Conservation (phyloP, 2,329 filamentous ascomycete genomes). For the Elsinoe perseae region DNA sequence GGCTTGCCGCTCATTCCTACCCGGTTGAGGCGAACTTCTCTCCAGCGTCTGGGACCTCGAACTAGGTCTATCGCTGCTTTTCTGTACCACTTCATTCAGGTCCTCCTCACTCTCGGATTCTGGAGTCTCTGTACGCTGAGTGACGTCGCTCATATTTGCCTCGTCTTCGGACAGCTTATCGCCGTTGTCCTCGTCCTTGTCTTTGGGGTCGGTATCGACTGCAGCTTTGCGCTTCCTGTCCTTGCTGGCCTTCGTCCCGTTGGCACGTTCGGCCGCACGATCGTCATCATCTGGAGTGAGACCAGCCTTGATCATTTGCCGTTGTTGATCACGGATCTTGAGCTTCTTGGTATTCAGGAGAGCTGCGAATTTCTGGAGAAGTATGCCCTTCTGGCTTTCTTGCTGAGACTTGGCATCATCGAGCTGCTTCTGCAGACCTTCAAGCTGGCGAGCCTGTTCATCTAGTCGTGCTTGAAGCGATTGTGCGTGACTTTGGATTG, state of each 20-base stretch:
- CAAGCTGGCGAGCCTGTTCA: slow-evolving; percentile 49
- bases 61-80: slow-evolving; percentile 15
- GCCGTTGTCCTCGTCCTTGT: slow-evolving; percentile 33
- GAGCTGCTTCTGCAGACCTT: slow-evolving; percentile 54
- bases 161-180: slow-evolving; percentile 16
- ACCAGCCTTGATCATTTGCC: slow-evolving; percentile 51
- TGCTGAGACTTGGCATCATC: slow-evolving; percentile 61
- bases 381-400: slow-evolving; percentile 55
- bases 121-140: slow-evolving; percentile 18
- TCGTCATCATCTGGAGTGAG: slow-evolving; percentile 44
- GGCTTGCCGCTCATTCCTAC: slow-evolving; percentile 13
- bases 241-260: not conserved
- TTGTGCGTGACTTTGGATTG: slow-evolving; percentile 34
- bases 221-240: slow-evolving; percentile 26
- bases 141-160: not conserved
- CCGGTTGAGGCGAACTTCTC: slow-evolving; percentile 1
- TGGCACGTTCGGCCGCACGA: not conserved
- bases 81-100: slow-evolving; percentile 24
- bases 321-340: slow-evolving; percentile 67
- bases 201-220: slow-evolving; percentile 36
- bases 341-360: slow-evolving; percentile 73
- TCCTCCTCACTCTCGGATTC: slow-evolving; percentile 23
- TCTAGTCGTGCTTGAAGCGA: slow-evolving; percentile 27
- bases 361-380: slow-evolving; percentile 62
- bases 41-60: not conserved